phyloP scores from a whole-genome alignment of 768 basidiomycete species.

The Calvatia gigantea region DNA sequence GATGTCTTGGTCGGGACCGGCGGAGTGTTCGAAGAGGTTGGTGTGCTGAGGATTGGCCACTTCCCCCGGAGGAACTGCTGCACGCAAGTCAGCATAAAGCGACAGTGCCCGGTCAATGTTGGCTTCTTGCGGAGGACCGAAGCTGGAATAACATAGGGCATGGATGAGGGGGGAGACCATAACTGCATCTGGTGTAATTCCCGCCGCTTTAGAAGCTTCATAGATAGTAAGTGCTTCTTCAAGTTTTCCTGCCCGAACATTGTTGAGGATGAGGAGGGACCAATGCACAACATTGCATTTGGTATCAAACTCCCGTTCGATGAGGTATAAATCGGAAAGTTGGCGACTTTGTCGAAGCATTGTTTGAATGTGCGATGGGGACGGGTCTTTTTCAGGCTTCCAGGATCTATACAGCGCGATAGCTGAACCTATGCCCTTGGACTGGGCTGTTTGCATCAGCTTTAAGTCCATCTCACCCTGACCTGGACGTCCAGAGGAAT shows the following conservation, averaged over 20 bases:
- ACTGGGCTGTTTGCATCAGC: neutral
- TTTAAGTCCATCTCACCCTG: neutral
- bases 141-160: conserved; percentile 38
- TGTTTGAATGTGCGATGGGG: neutral
- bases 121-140: conserved; percentile 25
- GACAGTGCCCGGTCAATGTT: conserved; percentile 50
- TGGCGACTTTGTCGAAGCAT: conserved; percentile 40
- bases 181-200: conserved; percentile 43
- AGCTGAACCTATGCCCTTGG: conserved; percentile 6
- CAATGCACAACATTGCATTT: conserved; percentile 44
- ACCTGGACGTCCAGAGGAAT: conserved; percentile 17
- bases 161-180: conserved; percentile 56
- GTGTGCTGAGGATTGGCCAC: conserved; percentile 15
- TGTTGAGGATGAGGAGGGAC: conserved; percentile 53
- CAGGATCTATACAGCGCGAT: neutral
- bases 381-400: neutral
- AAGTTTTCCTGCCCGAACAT: conserved; percentile 33
- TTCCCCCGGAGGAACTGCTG: conserved; percentile 22
- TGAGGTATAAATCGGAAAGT: conserved; percentile 37
- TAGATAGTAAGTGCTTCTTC: conserved; percentile 48
- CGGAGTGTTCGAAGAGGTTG: conserved; percentile 24
- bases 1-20: conserved; percentile 47
- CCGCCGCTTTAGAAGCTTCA: conserved; percentile 36
- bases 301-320: conserved; percentile 38
- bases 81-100: conserved; percentile 47